These are phyloP conservation scores for Calocybe gangraenosa DNA, from an alignment of 768 basidiomycete species.

Conservation along the genomic window DNA sequence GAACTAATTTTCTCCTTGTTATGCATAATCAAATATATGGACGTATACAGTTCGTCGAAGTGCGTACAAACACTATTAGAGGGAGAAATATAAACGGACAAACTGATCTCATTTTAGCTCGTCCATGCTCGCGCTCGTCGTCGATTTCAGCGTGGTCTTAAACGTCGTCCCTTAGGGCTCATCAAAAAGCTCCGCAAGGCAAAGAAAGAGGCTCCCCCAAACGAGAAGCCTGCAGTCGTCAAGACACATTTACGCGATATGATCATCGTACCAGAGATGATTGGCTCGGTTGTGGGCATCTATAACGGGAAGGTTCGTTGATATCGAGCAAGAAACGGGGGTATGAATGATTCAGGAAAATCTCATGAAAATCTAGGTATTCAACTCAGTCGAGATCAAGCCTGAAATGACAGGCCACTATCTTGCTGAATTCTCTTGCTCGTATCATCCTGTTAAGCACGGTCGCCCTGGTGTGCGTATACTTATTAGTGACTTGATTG, in stretches of 20 bases:
- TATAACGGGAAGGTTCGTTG: slow-evolving; percentile 90
- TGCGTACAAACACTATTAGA: slow-evolving; percentile 30
- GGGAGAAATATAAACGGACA: not conserved
- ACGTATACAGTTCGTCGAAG: slow-evolving; percentile 66
- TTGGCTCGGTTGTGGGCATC: slow-evolving; percentile 95
- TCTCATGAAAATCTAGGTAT: slow-evolving; percentile 47
- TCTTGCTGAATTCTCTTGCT: slow-evolving; percentile 95
- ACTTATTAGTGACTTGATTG: not conserved
- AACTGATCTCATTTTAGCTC: slow-evolving; percentile 45
- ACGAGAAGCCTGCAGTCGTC: slow-evolving; percentile 98
- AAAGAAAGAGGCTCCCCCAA: slow-evolving; percentile 98
- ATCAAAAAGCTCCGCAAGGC: slow-evolving; percentile 99
- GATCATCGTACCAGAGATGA: slow-evolving; percentile 99
- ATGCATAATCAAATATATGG: not conserved
- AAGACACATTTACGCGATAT: slow-evolving; percentile 99
- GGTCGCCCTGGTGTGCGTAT: slow-evolving; percentile 94
- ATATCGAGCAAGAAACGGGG: not conserved
- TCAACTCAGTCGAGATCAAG: slow-evolving; percentile 98
- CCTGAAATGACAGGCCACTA: slow-evolving; percentile 99
- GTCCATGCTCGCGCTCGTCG: slow-evolving; percentile 98
- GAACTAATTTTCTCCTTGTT: not conserved
- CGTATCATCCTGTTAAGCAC: slow-evolving; percentile 99
- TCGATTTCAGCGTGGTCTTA: slow-evolving; percentile 98
- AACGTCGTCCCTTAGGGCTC: slow-evolving; percentile 96
- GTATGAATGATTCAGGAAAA: not conserved